These are phyloP conservation scores for Plicaturopsis crispa DNA, from an alignment of 768 basidiomycete species.

Conservation along the genomic window DNA sequence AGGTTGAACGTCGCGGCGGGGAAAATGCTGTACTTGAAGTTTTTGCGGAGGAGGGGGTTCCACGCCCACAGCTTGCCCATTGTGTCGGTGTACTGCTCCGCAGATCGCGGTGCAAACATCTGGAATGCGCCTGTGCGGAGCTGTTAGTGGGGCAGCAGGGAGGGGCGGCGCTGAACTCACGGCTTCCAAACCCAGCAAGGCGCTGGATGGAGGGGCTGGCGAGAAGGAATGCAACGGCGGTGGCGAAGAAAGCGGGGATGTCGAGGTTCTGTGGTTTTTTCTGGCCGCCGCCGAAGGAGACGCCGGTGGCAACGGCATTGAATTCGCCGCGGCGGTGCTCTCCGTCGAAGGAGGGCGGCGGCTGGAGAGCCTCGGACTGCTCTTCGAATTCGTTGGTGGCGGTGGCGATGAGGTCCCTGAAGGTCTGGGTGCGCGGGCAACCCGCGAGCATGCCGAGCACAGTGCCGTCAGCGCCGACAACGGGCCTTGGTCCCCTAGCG, in stretches of 20 bases:
- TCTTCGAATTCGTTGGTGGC: not conserved
- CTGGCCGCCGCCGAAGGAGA: slow-evolving; percentile 4
- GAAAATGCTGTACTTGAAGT: slow-evolving; percentile 18
- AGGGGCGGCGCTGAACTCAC: not conserved
- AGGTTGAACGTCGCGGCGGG: slow-evolving; percentile 21
- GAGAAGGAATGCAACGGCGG: not conserved
- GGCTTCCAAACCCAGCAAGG: slow-evolving; percentile 5
- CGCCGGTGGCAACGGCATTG: not conserved
- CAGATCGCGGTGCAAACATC: slow-evolving; percentile 2
- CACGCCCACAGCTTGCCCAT: not conserved
- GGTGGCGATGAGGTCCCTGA: not conserved
- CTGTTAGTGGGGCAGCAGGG: not conserved
- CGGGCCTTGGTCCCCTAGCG: not conserved
- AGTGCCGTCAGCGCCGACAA: not conserved
- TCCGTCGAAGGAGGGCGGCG: not conserved
- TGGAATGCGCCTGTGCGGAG: not conserved
- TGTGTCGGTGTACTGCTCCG: not conserved
- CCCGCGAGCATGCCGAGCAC: not conserved
- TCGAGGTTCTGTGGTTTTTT: not conserved
- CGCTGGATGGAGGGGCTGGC: not conserved
- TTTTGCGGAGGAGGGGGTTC: not conserved
- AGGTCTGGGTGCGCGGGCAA: not conserved
- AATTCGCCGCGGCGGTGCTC: slow-evolving; percentile 2
- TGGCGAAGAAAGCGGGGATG: not conserved
- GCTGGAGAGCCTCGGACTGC: not conserved